Evolutionary conservation across 192 early-diverging fungal genomes (phyloP).

Genomic region (Dissophora globulifera): DNA sequence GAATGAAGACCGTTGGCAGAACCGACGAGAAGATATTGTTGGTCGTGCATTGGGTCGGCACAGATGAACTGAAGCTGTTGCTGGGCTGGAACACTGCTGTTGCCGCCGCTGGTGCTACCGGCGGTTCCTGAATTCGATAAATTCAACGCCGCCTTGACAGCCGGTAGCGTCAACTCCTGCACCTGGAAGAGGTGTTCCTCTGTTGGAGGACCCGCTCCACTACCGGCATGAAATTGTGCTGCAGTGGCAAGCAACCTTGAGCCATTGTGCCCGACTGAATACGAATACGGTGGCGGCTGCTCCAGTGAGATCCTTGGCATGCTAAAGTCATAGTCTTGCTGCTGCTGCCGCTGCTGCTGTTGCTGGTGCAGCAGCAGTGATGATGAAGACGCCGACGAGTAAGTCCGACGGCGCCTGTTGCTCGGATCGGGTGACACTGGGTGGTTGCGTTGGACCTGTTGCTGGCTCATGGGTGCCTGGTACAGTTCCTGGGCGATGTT

Average conservation of each 20-base stretch:
- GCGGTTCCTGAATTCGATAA: no score
- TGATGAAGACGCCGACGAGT: not conserved
- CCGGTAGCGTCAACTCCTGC: slow-evolving; percentile 18
- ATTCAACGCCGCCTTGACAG: no score
- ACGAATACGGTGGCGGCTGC: slow-evolving; percentile 36
- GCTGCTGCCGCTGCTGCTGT: not conserved
- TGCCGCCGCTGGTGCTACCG: no score
- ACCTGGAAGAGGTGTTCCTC: slow-evolving; percentile 42
- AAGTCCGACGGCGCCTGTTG: no score
- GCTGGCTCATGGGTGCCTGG: not conserved
- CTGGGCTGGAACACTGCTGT: not conserved
- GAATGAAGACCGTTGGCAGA: slow-evolving; percentile 38
- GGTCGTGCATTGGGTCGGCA: slow-evolving; percentile 49
- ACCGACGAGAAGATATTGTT: slow-evolving; percentile 47
- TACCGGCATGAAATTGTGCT: no score
- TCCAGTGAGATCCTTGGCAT: slow-evolving; percentile 6
- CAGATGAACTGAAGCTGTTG: slow-evolving; percentile 17
- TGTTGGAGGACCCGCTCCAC: slow-evolving; percentile 12
- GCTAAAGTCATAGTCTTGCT: not conserved
- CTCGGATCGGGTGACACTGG: no score
- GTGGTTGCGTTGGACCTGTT: no score
- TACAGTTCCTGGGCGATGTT: not conserved
- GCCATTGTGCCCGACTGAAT: not conserved
- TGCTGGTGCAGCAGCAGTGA: slow-evolving; percentile 1
- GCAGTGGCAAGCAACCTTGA: slow-evolving; percentile 13